Conservation (phyloP, 1,139 yeast genomes). For the Pichia sp. region DNA sequence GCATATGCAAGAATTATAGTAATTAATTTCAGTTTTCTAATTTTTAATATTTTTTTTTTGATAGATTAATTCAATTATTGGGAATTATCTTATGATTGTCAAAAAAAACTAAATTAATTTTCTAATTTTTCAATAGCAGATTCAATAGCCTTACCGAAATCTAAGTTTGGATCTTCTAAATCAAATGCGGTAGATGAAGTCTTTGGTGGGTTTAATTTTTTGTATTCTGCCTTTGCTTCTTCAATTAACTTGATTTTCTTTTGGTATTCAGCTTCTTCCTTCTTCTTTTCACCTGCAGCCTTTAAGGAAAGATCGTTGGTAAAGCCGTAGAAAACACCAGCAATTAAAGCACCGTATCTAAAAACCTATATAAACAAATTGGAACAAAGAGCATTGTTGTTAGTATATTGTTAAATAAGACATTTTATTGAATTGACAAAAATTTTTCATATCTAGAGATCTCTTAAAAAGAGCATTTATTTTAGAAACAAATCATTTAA, state of each 20-base stretch:
- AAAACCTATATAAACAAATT: conserved; percentile 34
- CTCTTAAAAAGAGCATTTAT: no score
- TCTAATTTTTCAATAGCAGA: conserved; percentile 39
- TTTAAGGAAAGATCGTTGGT: conserved; percentile 72
- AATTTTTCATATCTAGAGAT: no score
- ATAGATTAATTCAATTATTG: neutral
- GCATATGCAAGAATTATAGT: no score
- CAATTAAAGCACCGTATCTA: conserved; percentile 88
- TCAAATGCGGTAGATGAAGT: conserved; percentile 45
- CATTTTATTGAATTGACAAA: no score
- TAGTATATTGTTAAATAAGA: neutral
- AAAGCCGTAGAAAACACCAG: conserved; percentile 88
- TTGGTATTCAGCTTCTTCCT: conserved; percentile 53
- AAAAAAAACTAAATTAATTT: neutral
- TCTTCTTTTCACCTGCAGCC: conserved; percentile 50
- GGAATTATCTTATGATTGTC: neutral
- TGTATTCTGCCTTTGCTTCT: conserved; percentile 85
- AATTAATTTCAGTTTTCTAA: no score
- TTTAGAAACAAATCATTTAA: no score
- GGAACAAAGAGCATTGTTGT: neutral
- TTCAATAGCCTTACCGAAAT: conserved; percentile 53
- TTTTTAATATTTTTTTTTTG: no score
- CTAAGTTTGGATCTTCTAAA: conserved; percentile 88
- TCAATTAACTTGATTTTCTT: conserved; percentile 70
- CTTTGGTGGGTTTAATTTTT: conserved; percentile 50